A percentile compares a stretch with the other conserved stretches of the same genome.
Conservation (phyloP, 257 asterid species). For the Striga asiatica region DNA sequence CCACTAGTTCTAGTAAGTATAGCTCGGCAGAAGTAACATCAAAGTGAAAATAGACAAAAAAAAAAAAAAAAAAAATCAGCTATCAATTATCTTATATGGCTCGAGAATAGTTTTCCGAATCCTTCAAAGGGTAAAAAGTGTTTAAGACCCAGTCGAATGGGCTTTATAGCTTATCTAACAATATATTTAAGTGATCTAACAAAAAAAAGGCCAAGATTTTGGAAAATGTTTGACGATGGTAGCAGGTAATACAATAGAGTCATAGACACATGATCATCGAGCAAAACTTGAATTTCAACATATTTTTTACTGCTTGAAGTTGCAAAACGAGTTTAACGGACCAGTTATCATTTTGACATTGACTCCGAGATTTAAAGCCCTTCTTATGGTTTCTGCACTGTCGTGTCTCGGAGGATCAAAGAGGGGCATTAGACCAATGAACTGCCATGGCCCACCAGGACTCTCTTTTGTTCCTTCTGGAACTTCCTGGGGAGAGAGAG, state of each 20-base stretch:
- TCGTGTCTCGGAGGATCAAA: conserved; percentile 99
- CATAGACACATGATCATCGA: not conserved
- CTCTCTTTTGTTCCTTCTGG: conserved; percentile 75
- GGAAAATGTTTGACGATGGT: no score
- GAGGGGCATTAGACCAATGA: conserved; percentile 71
- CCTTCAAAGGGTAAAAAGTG: no score
- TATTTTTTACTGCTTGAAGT: not conserved
- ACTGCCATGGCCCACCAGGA: conserved; percentile 80
- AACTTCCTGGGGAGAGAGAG: conserved; percentile 45
- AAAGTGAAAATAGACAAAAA: not conserved
- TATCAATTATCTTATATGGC: no score
- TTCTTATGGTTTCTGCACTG: conserved; percentile 85
- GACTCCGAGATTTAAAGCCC: conserved; percentile 88
- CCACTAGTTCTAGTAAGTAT: not conserved
- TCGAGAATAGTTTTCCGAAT: no score
- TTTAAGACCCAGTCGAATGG: no score
- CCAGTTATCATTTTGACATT: conserved; percentile 98
- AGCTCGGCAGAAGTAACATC: not conserved
- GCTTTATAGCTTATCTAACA: no score
- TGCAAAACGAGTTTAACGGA: conserved; percentile 7
- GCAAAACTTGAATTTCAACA: not conserved
- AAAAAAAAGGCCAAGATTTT: no score
- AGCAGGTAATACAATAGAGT: no score
- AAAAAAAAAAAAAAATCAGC: no score
- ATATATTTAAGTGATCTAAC: no score